These are phyloP conservation scores for Secale cereale DNA, from an alignment of 176 grass and related monocot species.

Conservation along the genomic window DNA sequence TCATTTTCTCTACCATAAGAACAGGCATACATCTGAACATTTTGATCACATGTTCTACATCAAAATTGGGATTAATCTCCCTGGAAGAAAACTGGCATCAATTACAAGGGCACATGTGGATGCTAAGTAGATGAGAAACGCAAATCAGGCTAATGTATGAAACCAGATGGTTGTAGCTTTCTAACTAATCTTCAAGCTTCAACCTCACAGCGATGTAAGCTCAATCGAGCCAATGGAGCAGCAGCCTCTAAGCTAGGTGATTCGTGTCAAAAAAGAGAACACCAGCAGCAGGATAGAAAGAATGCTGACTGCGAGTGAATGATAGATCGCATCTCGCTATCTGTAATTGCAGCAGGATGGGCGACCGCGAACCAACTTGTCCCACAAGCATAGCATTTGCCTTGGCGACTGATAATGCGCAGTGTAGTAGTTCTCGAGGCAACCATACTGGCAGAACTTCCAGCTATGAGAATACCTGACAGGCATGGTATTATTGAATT, in stretches of 20 bases:
- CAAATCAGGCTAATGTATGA: constrained; percentile 21
- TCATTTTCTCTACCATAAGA: constrained; percentile 20
- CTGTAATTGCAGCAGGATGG: constrained; percentile 85
- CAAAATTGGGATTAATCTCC: constrained; percentile 51
- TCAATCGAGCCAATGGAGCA: constrained; percentile 15
- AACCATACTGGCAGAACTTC: constrained; percentile 96
- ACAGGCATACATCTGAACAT: constrained; percentile 23
- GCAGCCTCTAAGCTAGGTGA: constrained; percentile 35
- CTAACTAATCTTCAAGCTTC: constrained; percentile 46
- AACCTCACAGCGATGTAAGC: constrained; percentile 21
- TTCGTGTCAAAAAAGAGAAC: constrained; percentile 35
- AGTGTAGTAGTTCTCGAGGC: constrained; percentile 81
- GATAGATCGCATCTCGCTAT: constrained; percentile 33
- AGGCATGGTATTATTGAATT: constrained; percentile 61
- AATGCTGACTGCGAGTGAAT: background rate
- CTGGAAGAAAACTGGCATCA: constrained; percentile 40
- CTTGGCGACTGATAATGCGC: constrained; percentile 96
- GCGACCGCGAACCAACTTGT: constrained; percentile 64
- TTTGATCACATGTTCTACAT: constrained; percentile 31
- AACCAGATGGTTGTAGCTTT: constrained; percentile 31
- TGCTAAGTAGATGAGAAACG: background rate
- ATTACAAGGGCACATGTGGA: constrained; percentile 21
- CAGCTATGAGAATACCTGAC: constrained; percentile 92
- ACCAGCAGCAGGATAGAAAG: constrained; percentile 18
- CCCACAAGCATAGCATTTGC: constrained; percentile 89